Evolutionary conservation across 768 basidiomycete species (phyloP), one percentile per base, ranked within the genome.

Genomic region (Rhodosporidiobolus sp.): DNA sequence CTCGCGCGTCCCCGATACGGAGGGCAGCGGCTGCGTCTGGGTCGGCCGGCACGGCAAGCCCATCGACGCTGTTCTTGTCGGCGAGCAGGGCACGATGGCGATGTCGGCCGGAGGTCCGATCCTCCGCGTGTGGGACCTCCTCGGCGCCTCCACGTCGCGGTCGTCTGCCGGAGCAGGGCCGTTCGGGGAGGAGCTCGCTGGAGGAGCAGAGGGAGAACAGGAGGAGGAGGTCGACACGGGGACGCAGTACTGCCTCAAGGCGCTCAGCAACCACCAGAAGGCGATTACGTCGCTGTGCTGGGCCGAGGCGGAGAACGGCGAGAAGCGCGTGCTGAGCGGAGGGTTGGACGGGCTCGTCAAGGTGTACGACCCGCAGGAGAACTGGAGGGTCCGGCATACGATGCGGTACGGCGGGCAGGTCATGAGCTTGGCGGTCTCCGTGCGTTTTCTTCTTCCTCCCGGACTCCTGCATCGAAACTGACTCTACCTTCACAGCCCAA

Each of bases 291-390:
- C 92, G 24, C 85, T 96, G 54, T 76, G 76, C 63, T 70, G 69
- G 74, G 75, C 69, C n/a, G 70, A 75, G 63, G 57, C 66, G n/a
- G 68, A 72, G 89, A 92, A 79, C 79, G 89, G 43, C 61, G 88
- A 90, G 35, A 86, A 87, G 75, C 86, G 94, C 49, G 85, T 98
- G 4, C 84, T 99, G 57, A 92, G 92, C 1, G 96, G 93, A 43
- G 88, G 91, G 54, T 84, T 99, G 73, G 96, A 99, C 80, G 94
- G 95, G 76, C 90, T 99, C 90, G 92, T 98, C 69, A 99, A 99
- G 82, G 94, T 97, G 46, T 99, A 98, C 83, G 95, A 98, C 81
- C 88, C 94, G 49, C 87, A 90, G 79, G 81, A 82, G 54, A 87
- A 87, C 24, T 97, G 95, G 84, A 90, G 91, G 78, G 96, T 99